Evolutionary conservation across 2,329 filamentous ascomycete genomes (phyloP).

Genomic region (Aspergillus viridinutans): DNA sequence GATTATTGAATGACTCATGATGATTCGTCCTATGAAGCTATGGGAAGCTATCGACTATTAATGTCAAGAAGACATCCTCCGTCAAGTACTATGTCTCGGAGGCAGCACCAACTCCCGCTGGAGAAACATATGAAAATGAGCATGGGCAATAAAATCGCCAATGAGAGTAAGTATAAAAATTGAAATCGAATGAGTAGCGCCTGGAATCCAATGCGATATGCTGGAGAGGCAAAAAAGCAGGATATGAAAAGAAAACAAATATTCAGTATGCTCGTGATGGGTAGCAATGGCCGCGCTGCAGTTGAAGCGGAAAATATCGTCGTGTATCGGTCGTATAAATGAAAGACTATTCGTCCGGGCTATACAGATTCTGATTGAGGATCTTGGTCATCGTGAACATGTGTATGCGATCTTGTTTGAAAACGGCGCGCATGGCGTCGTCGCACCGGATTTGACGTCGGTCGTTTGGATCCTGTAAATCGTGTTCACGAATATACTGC

Average conservation of each 20-base stretch:
- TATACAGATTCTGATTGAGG: constrained; percentile 83
- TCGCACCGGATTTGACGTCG: constrained; percentile 92
- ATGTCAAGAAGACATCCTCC: constrained; percentile 14
- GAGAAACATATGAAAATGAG: constrained; percentile 18
- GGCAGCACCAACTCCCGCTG: constrained; percentile 33
- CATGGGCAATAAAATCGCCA: constrained; percentile 11
- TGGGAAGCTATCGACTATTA: not conserved
- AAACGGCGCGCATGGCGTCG: constrained; percentile 83
- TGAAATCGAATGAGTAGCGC: constrained; percentile 19
- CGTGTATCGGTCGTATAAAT: constrained; percentile 13
- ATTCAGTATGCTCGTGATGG: constrained; percentile 24
- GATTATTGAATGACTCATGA: not conserved
- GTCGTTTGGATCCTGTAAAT: constrained; percentile 86
- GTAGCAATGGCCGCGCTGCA: constrained; percentile 8
- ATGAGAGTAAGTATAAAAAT: constrained; percentile 15
- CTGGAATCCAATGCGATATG: constrained; percentile 31
- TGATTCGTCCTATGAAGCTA: not conserved
- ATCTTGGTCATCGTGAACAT: constrained; percentile 99
- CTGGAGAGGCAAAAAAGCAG: constrained; percentile 14
- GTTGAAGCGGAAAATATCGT: constrained; percentile 4
- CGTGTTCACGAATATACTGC: constrained; percentile 85
- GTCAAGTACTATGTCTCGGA: constrained; percentile 14
- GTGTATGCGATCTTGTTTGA: constrained; percentile 84
- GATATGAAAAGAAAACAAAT: constrained; percentile 7
- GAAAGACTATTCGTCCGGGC: constrained; percentile 62